Conservation (phyloP, 2,329 filamentous ascomycete species). For the Diaporthe vexans region DNA sequence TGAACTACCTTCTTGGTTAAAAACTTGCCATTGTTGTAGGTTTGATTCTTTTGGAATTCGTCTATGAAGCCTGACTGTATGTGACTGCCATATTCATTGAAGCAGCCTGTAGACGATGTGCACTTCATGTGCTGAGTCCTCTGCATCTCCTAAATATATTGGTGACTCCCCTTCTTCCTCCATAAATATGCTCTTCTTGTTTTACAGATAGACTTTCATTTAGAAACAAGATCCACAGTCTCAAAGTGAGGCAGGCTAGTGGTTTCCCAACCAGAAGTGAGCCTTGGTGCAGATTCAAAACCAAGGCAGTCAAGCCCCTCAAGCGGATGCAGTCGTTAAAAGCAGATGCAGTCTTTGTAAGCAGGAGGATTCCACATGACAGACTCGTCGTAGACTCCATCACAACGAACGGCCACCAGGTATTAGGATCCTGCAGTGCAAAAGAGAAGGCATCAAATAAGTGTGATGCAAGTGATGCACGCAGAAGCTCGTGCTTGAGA, state of each 20-base stretch:
- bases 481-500: background rate
- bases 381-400: background rate
- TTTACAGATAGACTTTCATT: background rate
- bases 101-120: background rate
- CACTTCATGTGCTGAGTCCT: background rate
- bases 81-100: background rate
- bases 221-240: background rate
- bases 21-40: background rate
- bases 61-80: background rate
- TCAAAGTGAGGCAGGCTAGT: background rate
- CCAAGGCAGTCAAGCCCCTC: no score
- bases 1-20: slow-evolving; percentile 46
- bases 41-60: slow-evolving; percentile 11
- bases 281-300: background rate
- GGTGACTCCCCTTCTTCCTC: background rate
- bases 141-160: background rate
- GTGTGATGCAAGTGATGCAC: background rate
- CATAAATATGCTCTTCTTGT: background rate
- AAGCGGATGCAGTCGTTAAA: background rate
- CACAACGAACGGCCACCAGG: no score
- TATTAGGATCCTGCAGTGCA: background rate
- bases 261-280: background rate
- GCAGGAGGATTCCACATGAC: background rate
- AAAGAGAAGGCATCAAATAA: background rate
- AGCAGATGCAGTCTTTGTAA: background rate